phyloP scores from a whole-genome alignment of 1,284 basidiomycete species.

The Athelia sp. region DNA sequence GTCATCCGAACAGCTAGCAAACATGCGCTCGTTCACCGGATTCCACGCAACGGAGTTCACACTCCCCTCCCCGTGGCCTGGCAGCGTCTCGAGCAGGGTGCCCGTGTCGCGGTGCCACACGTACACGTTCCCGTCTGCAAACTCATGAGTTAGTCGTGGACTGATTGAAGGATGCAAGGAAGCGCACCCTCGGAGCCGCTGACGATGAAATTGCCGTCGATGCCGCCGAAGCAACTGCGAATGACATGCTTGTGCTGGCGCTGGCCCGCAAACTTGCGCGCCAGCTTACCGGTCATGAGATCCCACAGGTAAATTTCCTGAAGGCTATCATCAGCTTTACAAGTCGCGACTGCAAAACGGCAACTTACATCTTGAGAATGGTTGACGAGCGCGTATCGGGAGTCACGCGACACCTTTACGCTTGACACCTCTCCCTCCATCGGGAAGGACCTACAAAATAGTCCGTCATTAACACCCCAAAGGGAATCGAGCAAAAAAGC shows the following conservation, averaged over 20 bases:
- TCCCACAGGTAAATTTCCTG: slow-evolving; percentile 91
- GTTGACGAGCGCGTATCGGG: slow-evolving; percentile 83
- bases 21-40: slow-evolving; percentile 79
- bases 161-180: neutral
- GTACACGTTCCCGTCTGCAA: slow-evolving; percentile 82
- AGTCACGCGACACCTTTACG: slow-evolving; percentile 85
- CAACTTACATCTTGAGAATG: slow-evolving; percentile 77
- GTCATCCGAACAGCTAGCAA: slow-evolving; percentile 93
- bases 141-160: neutral
- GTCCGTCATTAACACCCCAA: neutral
- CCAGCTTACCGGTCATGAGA: slow-evolving; percentile 61
- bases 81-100: slow-evolving; percentile 74
- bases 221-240: slow-evolving; percentile 91
- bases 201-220: slow-evolving; percentile 84
- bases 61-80: slow-evolving; percentile 81
- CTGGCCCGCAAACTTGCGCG: slow-evolving; percentile 81
- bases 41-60: slow-evolving; percentile 99
- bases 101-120: slow-evolving; percentile 92
- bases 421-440: slow-evolving; percentile 81
- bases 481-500: slow-evolving; percentile 9
- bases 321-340: slow-evolving; percentile 2
- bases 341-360: neutral
- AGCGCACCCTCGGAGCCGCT: slow-evolving; percentile 90
- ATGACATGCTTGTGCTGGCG: slow-evolving; percentile 81
- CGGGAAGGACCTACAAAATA: slow-evolving; percentile 48